phyloP scores from a whole-genome alignment of 768 basidiomycete species.

The Hericium coralloides region DNA sequence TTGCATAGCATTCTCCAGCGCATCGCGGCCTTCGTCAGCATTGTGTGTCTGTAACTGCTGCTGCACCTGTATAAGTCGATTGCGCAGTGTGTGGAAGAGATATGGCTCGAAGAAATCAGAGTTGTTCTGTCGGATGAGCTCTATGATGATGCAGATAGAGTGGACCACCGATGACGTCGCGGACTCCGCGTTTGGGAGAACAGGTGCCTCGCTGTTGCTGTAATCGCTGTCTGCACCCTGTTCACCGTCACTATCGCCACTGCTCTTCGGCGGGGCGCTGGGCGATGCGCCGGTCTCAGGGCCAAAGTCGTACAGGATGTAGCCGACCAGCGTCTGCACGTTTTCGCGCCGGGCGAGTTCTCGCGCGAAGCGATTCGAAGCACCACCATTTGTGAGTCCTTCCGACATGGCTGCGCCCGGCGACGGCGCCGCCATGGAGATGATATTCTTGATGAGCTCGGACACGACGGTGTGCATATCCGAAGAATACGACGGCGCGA shows the following conservation, averaged over 20 bases:
- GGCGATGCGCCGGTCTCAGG: neutral
- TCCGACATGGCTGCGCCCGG: constrained; percentile 68
- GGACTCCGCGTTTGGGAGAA: constrained; percentile 39
- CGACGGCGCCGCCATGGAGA: constrained; percentile 87
- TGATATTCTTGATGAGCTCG: constrained; percentile 90
- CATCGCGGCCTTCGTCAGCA: constrained; percentile 53
- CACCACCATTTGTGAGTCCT: constrained; percentile 57
- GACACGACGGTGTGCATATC: constrained; percentile 81
- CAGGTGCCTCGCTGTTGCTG: constrained; percentile 11
- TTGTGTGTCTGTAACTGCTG: constrained; percentile 47
- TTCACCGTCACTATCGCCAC: constrained; percentile 10
- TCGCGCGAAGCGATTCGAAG: constrained; percentile 82
- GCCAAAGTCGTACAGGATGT: constrained; percentile 65
- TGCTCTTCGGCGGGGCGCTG: constrained; percentile 14
- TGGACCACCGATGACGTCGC: constrained; percentile 75
- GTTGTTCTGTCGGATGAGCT: constrained; percentile 94
- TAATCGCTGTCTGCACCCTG: no score
- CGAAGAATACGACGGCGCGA: constrained; percentile 67
- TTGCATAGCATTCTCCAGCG: constrained; percentile 60
- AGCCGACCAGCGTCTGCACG: constrained; percentile 61
- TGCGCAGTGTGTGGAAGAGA: constrained; percentile 88
- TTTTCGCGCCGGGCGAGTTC: constrained; percentile 73
- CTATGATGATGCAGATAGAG: constrained; percentile 82
- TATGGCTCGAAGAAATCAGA: constrained; percentile 98
- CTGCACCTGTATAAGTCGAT: constrained; percentile 81